phyloP scores from a whole-genome alignment of 768 basidiomycete species.

The Cyclocybe aegerita region DNA sequence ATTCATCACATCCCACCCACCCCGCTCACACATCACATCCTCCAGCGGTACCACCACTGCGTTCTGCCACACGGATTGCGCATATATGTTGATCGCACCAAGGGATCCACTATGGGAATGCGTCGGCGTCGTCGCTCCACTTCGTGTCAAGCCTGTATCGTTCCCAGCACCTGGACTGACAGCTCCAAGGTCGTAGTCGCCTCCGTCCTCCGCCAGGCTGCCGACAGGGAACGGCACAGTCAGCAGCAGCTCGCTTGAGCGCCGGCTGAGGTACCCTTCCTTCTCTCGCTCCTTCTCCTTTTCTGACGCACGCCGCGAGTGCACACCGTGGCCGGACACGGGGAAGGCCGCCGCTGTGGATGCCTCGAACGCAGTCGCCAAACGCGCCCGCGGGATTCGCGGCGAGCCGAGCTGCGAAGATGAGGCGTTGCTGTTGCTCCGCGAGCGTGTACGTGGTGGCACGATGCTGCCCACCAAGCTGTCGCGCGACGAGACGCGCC shows the following conservation, averaged over 20 bases:
- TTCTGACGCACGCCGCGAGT: slow-evolving; percentile 72
- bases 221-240: slow-evolving; percentile 39
- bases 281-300: slow-evolving; percentile 39
- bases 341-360: slow-evolving; percentile 53
- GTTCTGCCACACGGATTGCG: slow-evolving; percentile 54
- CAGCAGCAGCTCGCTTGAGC: slow-evolving; percentile 42
- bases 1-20: slow-evolving; percentile 69
- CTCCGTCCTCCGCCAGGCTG: slow-evolving; percentile 22
- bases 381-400: slow-evolving; percentile 44
- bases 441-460: slow-evolving; percentile 30
- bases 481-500: slow-evolving; percentile 43
- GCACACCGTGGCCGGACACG: slow-evolving; percentile 76
- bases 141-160: slow-evolving; percentile 11
- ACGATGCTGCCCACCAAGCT: slow-evolving; percentile 37
- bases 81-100: too few relatives aligned
- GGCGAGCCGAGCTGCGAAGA: slow-evolving; percentile 46
- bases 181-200: slow-evolving; percentile 36
- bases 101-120: slow-evolving; percentile 1
- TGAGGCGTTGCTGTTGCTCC: slow-evolving; percentile 56
- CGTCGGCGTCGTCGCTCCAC: slow-evolving; percentile 36
- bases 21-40: slow-evolving; percentile 69
- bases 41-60: slow-evolving; percentile 52
- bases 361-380: slow-evolving; percentile 48
- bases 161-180: slow-evolving; percentile 10
- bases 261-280: slow-evolving; percentile 28